Conservation (phyloP, 2,329 filamentous ascomycete species). For the Hypoxylon sp. region DNA sequence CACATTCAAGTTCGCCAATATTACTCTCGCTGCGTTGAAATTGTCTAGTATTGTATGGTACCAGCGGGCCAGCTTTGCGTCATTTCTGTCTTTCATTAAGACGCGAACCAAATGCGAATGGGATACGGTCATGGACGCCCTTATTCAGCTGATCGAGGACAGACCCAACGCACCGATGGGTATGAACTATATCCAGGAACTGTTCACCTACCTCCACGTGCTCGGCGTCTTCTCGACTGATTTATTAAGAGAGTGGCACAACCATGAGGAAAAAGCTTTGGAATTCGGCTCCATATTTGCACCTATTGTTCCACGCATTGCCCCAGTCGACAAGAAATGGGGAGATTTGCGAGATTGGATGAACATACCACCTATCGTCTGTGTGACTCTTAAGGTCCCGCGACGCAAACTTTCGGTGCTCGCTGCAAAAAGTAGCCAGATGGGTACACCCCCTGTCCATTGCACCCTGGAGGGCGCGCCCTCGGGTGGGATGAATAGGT, state of each 20-base stretch:
- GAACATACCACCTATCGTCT: constrained; percentile 38
- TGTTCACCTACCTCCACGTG: not conserved
- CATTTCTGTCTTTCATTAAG: constrained; percentile 10
- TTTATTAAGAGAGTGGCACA: not conserved
- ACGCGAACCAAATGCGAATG: constrained; percentile 52
- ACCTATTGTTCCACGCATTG: constrained; percentile 49
- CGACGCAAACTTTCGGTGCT: constrained; percentile 21
- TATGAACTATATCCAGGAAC: not conserved
- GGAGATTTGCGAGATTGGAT: constrained; percentile 23
- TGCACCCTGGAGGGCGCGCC: not conserved
- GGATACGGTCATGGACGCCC: constrained; percentile 45
- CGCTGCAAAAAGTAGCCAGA: not conserved
- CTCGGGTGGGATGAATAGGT: not conserved
- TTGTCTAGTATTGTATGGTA: not conserved
- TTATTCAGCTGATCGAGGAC: constrained; percentile 53
- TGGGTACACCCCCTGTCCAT: not conserved
- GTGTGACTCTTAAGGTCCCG: constrained; percentile 41
- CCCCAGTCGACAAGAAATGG: not conserved
- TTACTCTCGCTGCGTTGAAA: not conserved
- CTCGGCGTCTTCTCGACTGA: not conserved
- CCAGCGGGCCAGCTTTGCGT: not conserved
- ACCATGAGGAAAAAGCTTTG: not conserved
- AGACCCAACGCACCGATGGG: constrained; percentile 12
- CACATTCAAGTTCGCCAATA: not conserved
- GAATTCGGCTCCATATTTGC: not conserved